Conservation (phyloP, 2,329 filamentous ascomycete species). For the Neurospora sp. region DNA sequence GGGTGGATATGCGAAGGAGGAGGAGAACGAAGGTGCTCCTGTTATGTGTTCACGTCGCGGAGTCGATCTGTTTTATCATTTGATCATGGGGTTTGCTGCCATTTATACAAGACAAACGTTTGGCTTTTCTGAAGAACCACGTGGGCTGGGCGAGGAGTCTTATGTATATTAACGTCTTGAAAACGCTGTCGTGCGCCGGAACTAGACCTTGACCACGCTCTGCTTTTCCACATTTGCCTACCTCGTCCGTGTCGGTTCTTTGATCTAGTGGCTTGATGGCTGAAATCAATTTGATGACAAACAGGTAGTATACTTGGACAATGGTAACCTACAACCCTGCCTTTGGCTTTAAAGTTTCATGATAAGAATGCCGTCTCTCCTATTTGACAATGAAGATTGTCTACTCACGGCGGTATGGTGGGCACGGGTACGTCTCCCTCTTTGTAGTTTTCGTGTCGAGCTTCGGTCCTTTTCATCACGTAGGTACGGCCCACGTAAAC, state of each 20-base stretch:
- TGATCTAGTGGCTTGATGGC: background rate
- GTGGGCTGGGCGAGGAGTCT: conserved; percentile 14
- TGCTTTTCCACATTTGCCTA: background rate
- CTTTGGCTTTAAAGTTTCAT: background rate
- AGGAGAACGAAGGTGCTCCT: background rate
- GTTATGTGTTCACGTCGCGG: background rate
- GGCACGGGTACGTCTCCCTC: background rate
- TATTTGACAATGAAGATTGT: background rate
- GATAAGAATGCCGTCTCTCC: background rate
- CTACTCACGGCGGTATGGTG: background rate
- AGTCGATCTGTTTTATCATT: background rate
- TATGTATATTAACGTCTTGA: conserved; percentile 12
- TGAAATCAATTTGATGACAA: background rate
- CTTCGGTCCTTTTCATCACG: background rate
- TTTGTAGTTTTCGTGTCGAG: background rate
- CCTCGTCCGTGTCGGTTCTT: background rate
- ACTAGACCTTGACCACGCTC: background rate
- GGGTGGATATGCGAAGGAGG: background rate
- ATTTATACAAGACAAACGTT: conserved; percentile 5
- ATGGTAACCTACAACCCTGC: background rate
- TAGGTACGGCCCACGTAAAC: background rate
- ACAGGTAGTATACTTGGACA: background rate
- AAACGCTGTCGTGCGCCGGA: background rate
- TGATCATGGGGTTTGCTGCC: background rate
- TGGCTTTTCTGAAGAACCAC: conserved; percentile 4